Conservation (phyloP, 2,329 filamentous ascomycete genomes). For the Colletotrichum sp. region DNA sequence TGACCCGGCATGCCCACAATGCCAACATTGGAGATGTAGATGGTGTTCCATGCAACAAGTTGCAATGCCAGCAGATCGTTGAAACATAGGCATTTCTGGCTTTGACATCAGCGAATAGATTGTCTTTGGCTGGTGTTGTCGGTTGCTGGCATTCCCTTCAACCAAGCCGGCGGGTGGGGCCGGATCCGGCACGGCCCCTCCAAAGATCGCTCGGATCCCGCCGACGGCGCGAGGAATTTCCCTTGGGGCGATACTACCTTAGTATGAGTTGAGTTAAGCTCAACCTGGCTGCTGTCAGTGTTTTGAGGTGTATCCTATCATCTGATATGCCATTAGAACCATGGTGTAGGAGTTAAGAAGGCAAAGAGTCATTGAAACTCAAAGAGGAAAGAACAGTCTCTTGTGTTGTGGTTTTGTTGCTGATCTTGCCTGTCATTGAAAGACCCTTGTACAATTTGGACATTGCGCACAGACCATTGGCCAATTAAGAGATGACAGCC, state of each 20-base stretch:
- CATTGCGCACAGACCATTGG: neutral
- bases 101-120: no score
- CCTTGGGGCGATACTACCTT: neutral
- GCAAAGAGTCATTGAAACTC: neutral
- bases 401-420: neutral
- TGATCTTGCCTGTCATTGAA: neutral
- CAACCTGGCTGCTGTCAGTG: neutral
- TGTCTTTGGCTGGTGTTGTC: no score
- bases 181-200: neutral
- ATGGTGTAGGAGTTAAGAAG: neutral
- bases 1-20: no score
- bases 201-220: neutral
- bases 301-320: neutral
- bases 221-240: neutral
- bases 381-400: neutral
- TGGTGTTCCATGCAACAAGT: no score
- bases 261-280: neutral
- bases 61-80: no score
- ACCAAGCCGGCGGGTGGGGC: neutral
- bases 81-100: no score
- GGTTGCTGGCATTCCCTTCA: neutral
- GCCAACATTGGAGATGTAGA: no score
- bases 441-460: neutral
- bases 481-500: neutral
- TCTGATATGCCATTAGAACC: neutral